Conservation (phyloP, 202 grass and related monocot genomes). For the Carex arenaria region DNA sequence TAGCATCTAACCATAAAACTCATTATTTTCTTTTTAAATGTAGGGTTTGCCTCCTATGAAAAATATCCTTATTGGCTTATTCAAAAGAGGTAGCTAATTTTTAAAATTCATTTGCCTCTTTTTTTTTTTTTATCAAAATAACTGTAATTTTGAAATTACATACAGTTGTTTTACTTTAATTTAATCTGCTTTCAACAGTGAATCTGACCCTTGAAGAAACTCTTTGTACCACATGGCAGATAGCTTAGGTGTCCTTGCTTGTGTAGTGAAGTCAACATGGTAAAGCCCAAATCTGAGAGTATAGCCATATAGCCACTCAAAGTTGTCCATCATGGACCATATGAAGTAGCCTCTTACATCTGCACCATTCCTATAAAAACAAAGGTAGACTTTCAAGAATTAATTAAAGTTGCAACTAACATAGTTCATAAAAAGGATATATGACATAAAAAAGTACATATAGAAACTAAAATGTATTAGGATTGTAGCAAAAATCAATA, state of each 20-base stretch:
- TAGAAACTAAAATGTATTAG: neutral
- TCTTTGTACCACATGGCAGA: constrained; percentile 37
- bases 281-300: constrained; percentile 40
- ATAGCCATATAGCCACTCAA: constrained; percentile 44
- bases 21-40: neutral
- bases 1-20: too few relatives aligned
- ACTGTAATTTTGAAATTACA: neutral
- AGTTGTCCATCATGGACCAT: constrained; percentile 47
- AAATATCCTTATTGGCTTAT: neutral
- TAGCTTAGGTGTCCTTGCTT: constrained; percentile 35
- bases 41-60: neutral
- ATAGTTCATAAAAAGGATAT: neutral
- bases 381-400: neutral
- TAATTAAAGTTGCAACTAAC: neutral
- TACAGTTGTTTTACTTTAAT: neutral
- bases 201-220: constrained; percentile 29
- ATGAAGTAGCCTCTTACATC: constrained; percentile 46
- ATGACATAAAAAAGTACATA: neutral
- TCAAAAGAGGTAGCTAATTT: neutral
- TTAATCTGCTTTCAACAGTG: constrained; percentile 1
- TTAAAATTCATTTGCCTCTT: neutral
- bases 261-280: constrained; percentile 42
- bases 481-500: neutral
- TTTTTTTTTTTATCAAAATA: neutral
- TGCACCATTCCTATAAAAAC: constrained; percentile 24